Evolutionary conservation across 306 rosid species (phyloP).

Genomic region (Gastrolobium bilobum): DNA sequence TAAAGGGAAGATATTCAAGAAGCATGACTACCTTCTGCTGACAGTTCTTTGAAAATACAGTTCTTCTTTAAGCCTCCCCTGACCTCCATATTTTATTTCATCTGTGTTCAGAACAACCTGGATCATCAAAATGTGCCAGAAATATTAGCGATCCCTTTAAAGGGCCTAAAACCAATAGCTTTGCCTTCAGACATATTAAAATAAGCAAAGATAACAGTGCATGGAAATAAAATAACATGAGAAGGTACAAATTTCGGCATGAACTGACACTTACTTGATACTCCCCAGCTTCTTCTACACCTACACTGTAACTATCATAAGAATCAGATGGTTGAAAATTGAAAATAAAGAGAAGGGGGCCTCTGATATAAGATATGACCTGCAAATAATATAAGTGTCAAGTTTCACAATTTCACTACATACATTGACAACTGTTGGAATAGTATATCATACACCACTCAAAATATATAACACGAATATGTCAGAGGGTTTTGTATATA

Average conservation of each 20-base stretch:
- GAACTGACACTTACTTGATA: conserved; percentile 71
- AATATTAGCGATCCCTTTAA: conserved; percentile 38
- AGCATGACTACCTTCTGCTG: conserved; percentile 65
- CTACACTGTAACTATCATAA: conserved; percentile 69
- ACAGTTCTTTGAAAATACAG: conserved; percentile 72
- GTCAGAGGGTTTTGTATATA: background rate
- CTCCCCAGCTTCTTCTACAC: conserved; percentile 98
- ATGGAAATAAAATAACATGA: background rate
- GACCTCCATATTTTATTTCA: conserved; percentile 85
- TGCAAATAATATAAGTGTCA: conserved; percentile 51
- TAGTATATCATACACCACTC: background rate
- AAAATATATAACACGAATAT: conserved; percentile 25
- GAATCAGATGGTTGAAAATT: conserved; percentile 92
- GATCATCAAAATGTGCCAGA: conserved; percentile 44
- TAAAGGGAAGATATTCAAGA: conserved; percentile 19
- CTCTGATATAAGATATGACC: conserved; percentile 92
- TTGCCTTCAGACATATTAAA: conserved; percentile 10
- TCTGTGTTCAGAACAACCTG: conserved; percentile 85
- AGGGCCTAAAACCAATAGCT: conserved; percentile 10
- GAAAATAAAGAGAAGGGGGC: conserved; percentile 85
- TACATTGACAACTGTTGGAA: background rate
- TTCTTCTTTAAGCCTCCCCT: conserved; percentile 71
- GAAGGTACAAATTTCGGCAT: conserved; percentile 9
- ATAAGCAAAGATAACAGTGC: background rate
- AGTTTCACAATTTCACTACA: background rate